phyloP scores from a whole-genome alignment of 78 protist species.

The Anaeramoeba ignava region DNA sequence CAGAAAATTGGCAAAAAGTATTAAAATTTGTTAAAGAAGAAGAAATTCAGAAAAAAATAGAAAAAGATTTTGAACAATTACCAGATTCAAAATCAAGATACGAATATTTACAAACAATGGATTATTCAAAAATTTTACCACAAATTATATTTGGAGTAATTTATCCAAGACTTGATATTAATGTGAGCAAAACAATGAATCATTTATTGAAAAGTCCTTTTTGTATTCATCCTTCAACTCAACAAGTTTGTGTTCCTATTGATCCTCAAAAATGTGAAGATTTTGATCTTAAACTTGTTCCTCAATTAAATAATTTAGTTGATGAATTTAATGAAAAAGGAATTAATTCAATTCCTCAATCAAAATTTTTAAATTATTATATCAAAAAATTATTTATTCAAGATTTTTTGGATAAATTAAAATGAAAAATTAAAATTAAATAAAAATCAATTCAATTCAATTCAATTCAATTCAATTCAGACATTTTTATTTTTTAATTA shows the following conservation, averaged over 20 bases:
- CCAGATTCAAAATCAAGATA: not conserved
- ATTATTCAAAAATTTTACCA: not conserved
- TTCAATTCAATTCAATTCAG: no score
- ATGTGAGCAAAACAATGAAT: not conserved
- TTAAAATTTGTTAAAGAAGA: not conserved
- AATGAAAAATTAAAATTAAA: no score
- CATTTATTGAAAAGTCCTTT: not conserved
- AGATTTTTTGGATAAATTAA: no score
- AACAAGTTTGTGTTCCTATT: not conserved
- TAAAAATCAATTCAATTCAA: no score
- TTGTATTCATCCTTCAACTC: not conserved
- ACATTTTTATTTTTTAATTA: no score
- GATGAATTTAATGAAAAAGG: no score
- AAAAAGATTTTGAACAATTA: not conserved
- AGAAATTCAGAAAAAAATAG: not conserved
- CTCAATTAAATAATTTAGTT: no score
- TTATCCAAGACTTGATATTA: not conserved
- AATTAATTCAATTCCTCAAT: no score
- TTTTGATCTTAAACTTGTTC: no score
- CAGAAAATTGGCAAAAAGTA: not conserved
- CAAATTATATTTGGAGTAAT: not conserved
- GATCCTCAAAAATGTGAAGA: not conserved
- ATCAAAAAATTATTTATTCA: no score
- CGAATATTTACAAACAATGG: not conserved
- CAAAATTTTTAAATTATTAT: no score